phyloP scores from a whole-genome alignment of 306 rosid species.

The Corylus americana region DNA sequence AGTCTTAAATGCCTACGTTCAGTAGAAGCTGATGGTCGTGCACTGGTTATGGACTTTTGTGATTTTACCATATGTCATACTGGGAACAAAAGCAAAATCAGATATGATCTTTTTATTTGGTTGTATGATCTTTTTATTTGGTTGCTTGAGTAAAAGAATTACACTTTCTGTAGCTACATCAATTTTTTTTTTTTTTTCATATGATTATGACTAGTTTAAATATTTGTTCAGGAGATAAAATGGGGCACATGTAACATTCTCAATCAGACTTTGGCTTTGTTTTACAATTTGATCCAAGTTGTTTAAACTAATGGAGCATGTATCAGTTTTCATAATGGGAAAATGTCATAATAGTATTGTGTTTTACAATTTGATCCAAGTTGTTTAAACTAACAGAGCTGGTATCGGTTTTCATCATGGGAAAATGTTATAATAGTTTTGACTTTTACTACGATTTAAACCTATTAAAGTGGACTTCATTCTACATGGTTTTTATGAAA shows the following conservation, averaged over 20 bases:
- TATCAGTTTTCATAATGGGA: background rate
- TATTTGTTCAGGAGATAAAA: slow-evolving; percentile 3
- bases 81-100: background rate
- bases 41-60: background rate
- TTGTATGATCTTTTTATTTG: background rate
- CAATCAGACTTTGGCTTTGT: background rate
- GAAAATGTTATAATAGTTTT: background rate
- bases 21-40: background rate
- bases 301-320: background rate
- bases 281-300: background rate
- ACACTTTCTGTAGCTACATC: background rate
- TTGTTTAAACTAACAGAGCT: background rate
- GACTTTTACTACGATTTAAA: background rate
- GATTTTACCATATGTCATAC: background rate
- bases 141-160: background rate
- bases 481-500: background rate
- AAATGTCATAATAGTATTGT: background rate
- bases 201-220: background rate
- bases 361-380: background rate
- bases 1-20: background rate
- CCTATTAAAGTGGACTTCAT: background rate
- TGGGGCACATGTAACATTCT: background rate
- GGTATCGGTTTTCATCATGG: background rate
- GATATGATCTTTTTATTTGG: background rate
- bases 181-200: background rate